Percentiles rank a stretch among this genome's conserved stretches.
Conservation (phyloP, 257 asterid genomes). For the Linderniella brevidens region DNA sequence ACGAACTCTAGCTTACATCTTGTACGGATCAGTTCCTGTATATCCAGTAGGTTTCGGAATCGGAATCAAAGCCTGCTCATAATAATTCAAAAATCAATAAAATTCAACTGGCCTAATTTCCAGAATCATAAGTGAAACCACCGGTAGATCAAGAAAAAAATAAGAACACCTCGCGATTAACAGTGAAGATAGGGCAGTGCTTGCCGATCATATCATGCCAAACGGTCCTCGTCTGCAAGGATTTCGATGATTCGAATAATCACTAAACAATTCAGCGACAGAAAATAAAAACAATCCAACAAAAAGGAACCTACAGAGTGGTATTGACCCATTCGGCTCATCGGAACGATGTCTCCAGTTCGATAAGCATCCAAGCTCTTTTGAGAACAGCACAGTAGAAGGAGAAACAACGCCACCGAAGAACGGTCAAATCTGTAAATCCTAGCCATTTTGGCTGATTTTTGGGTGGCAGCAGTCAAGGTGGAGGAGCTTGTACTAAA, state of each 20-base stretch:
- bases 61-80: slow-evolving; percentile 63
- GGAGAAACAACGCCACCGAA: slow-evolving; percentile 16
- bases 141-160: slow-evolving; percentile 5
- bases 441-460: slow-evolving; percentile 22
- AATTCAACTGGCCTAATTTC: not conserved
- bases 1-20: too few species aligned
- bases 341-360: slow-evolving; percentile 82
- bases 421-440: slow-evolving; percentile 14
- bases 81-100: slow-evolving; percentile 7
- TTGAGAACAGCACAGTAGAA: slow-evolving; percentile 20
- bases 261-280: not conserved
- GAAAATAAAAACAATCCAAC: not conserved
- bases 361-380: slow-evolving; percentile 48
- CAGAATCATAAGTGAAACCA: too few species aligned
- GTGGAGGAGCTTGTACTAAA: slow-evolving; percentile 3
- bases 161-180: slow-evolving; percentile 81
- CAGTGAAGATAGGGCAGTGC: slow-evolving; percentile 83
- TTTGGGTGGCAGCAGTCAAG: slow-evolving; percentile 11
- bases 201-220: slow-evolving; percentile 97
- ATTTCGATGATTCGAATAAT: not conserved
- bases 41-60: slow-evolving; percentile 79
- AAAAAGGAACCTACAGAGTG: slow-evolving; percentile 38
- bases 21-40: slow-evolving; percentile 94
- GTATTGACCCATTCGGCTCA: slow-evolving; percentile 90
- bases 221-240: slow-evolving; percentile 63